Conservation (phyloP, 2,329 filamentous ascomycete genomes). For the Talaromyces sp. region DNA sequence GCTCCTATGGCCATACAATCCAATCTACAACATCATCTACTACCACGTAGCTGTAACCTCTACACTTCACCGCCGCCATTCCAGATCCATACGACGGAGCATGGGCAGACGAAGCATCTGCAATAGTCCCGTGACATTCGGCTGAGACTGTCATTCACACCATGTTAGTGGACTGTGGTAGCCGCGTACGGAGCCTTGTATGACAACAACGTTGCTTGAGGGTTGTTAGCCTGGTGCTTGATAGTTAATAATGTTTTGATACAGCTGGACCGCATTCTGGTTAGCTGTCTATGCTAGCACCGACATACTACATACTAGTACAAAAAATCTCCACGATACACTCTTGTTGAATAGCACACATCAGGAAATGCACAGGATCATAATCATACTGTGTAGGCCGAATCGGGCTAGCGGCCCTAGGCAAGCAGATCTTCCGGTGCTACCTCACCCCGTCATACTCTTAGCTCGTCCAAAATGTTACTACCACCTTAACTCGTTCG, state of each 20-base stretch:
- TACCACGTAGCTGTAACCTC: neutral
- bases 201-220: neutral
- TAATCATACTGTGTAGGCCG: neutral
- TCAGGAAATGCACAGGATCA: too few species aligned
- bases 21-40: neutral
- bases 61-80: neutral
- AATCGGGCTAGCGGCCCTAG: neutral
- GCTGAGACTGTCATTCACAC: slow-evolving; percentile 1
- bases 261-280: neutral
- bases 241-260: neutral
- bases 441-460: slow-evolving; percentile 18
- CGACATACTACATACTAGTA: neutral
- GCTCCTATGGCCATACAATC: neutral
- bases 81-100: neutral
- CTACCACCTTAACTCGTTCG: slow-evolving; percentile 7
- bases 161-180: neutral
- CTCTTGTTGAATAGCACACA: too few species aligned
- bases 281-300: neutral
- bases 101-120: neutral
- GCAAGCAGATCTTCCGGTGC: slow-evolving; percentile 8
- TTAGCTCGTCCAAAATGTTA: slow-evolving; percentile 6
- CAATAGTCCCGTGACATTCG: neutral
- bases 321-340: too few species aligned
- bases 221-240: neutral
- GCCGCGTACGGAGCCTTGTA: neutral